These are phyloP conservation scores for Chaetomiaceae sp. DNA, from an alignment of 2,329 filamentous ascomycete genomes.

Conservation along the genomic window DNA sequence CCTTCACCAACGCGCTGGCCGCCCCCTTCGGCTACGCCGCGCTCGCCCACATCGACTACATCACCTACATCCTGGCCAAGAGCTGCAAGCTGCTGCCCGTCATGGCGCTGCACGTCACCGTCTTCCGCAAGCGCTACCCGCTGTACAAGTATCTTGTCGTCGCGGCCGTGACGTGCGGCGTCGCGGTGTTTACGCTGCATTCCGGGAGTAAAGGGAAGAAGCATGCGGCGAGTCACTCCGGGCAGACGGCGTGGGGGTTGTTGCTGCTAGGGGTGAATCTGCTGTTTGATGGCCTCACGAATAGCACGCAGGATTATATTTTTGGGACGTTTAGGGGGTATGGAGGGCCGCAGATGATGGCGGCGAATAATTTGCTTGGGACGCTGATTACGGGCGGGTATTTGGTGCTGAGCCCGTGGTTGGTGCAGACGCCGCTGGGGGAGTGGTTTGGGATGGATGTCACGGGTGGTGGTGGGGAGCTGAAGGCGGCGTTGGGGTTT, in stretches of 20 bases:
- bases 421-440: slow-evolving; percentile 62
- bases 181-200: slow-evolving; percentile 91
- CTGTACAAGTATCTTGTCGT: slow-evolving; percentile 97
- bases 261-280: slow-evolving; percentile 82
- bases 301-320: slow-evolving; percentile 94
- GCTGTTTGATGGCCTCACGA: slow-evolving; percentile 91
- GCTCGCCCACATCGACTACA: slow-evolving; percentile 91
- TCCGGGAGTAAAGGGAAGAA: slow-evolving; percentile 50
- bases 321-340: slow-evolving; percentile 75
- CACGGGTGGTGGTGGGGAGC: slow-evolving; percentile 58
- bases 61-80: slow-evolving; percentile 95
- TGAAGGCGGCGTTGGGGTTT: slow-evolving; percentile 73
- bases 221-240: slow-evolving; percentile 29
- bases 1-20: slow-evolving; percentile 79
- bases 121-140: slow-evolving; percentile 85
- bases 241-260: slow-evolving; percentile 70
- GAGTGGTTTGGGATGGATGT: slow-evolving; percentile 62
- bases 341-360: slow-evolving; percentile 98
- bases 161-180: slow-evolving; percentile 80
- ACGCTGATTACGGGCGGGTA: slow-evolving; percentile 72
- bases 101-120: slow-evolving; percentile 90
- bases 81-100: slow-evolving; percentile 98
- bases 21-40: slow-evolving; percentile 94
- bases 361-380: slow-evolving; percentile 85
- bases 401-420: slow-evolving; percentile 69